These are phyloP conservation scores for Diaporthe longicolla DNA, from an alignment of 2,329 filamentous ascomycete genomes.

Conservation along the genomic window DNA sequence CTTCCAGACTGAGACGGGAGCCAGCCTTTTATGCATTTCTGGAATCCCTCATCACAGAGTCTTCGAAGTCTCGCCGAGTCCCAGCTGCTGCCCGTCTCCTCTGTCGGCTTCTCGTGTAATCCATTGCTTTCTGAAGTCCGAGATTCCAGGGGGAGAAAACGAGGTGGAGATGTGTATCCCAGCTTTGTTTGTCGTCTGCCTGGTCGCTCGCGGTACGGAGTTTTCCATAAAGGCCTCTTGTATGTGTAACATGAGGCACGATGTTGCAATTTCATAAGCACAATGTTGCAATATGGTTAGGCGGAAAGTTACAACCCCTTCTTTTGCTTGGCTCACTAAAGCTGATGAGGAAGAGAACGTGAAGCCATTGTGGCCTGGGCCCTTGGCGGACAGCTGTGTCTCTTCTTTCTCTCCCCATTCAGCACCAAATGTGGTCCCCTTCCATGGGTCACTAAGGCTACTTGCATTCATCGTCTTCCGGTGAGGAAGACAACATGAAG, in stretches of 20 bases:
- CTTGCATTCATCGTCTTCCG: background rate
- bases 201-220: background rate
- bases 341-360: too few species aligned
- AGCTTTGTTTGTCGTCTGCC: background rate
- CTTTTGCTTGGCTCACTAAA: too few species aligned
- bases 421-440: background rate
- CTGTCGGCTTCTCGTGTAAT: background rate
- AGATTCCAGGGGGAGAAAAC: background rate
- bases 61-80: background rate
- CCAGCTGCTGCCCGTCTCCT: background rate
- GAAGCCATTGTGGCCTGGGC: too few species aligned
- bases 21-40: constrained; percentile 11
- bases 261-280: background rate
- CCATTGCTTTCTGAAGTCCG: background rate
- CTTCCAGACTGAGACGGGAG: background rate
- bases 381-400: too few species aligned
- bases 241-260: background rate
- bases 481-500: background rate
- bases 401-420: too few species aligned
- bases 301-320: too few species aligned
- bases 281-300: too few species aligned
- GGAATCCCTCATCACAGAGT: background rate
- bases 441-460: background rate
- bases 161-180: background rate
- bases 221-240: background rate